Percentiles rank a stretch among this genome's conserved stretches.
phyloP scores from a whole-genome alignment of 2,329 filamentous ascomycete genomes.

The Aspergillus hiratsukae region DNA sequence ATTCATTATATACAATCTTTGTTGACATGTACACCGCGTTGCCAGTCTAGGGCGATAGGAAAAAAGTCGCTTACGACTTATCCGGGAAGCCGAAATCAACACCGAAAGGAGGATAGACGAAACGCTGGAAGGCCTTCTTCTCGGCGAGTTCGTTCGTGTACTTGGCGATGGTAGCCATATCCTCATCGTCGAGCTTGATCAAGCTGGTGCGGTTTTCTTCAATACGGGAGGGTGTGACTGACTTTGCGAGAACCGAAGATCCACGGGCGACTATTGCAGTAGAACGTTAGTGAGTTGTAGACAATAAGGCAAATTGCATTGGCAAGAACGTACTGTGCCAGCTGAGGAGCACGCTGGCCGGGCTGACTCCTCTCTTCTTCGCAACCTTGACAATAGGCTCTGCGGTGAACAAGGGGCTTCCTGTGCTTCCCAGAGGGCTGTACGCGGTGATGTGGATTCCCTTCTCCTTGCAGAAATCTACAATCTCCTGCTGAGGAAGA shows the following conservation, averaged over 20 bases:
- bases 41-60: too few species aligned
- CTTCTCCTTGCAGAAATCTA: constrained; percentile 48
- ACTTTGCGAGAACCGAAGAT: constrained; percentile 40
- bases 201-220: constrained; percentile 36
- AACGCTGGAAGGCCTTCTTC: constrained; percentile 39
- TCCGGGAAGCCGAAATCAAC: constrained; percentile 70
- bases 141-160: constrained; percentile 32
- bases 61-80: constrained; percentile 38
- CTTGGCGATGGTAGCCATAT: constrained; percentile 35
- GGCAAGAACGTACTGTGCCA: constrained; percentile 36
- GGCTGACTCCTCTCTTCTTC: constrained; percentile 35
- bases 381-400: constrained; percentile 40
- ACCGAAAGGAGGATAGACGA: constrained; percentile 66
- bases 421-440: constrained; percentile 41
- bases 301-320: background rate
- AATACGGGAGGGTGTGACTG: constrained; percentile 38
- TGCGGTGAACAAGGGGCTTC: constrained; percentile 40
- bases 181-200: constrained; percentile 35
- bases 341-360: constrained; percentile 40
- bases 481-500: constrained; percentile 51
- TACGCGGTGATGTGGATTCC: constrained; percentile 53
- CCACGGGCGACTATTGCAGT: constrained; percentile 31
- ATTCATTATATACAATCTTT: background rate
- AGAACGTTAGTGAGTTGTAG: background rate
- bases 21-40: background rate